Conservation (phyloP, 345 rosid genomes). For the Moricandia arvensis region DNA sequence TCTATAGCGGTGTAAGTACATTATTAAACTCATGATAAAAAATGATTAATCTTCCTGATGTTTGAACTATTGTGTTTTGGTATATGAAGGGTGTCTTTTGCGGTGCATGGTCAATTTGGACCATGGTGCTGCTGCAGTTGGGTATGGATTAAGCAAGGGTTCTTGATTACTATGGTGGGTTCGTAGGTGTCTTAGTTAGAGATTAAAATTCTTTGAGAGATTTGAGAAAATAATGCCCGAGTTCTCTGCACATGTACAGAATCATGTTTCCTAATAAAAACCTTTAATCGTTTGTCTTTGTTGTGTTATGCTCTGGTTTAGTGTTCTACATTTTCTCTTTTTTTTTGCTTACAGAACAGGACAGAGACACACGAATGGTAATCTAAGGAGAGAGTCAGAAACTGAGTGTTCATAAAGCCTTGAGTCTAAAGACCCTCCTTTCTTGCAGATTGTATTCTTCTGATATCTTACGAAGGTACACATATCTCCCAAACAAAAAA, state of each 20-base stretch:
- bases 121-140: conserved; percentile 82
- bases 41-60: not conserved
- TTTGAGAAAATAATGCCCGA: too few species aligned
- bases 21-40: not conserved
- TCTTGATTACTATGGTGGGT: conserved; percentile 69
- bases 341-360: conserved; percentile 69
- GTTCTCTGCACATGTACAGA: too few species aligned
- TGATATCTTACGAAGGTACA: conserved; percentile 86
- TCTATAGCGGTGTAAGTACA: conserved; percentile 62
- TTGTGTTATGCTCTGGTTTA: too few species aligned
- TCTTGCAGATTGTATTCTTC: conserved; percentile 77
- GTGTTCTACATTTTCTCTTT: too few species aligned
- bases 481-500: not conserved
- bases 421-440: conserved; percentile 69
- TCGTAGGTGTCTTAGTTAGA: too few species aligned
- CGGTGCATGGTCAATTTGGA: conserved; percentile 60
- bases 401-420: conserved; percentile 53
- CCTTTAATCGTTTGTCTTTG: too few species aligned
- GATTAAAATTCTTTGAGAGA: too few species aligned
- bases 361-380: not conserved
- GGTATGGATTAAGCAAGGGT: conserved; percentile 69
- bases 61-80: conserved; percentile 2
- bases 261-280: too few species aligned
- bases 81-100: conserved; percentile 70
- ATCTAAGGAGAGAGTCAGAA: conserved; percentile 36